Evolutionary conservation across 2,329 filamentous ascomycete species (phyloP).

Genomic region (Fusarium sp.): DNA sequence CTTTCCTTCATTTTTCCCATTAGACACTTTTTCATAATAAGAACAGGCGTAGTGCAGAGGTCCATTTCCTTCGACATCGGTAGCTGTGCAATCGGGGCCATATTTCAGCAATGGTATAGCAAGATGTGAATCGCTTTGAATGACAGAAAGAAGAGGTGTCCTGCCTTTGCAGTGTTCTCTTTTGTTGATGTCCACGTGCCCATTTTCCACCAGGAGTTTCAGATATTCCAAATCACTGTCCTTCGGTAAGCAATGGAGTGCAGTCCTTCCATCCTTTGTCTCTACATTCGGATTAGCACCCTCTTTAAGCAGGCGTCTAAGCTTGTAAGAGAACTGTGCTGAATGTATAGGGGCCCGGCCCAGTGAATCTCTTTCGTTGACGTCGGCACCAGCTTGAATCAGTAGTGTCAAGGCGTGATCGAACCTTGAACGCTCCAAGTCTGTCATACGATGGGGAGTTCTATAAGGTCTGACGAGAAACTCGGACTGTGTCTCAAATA

Average conservation of each 20-base stretch:
- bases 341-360: conserved; percentile 36
- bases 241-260: conserved; percentile 31
- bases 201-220: conserved; percentile 38
- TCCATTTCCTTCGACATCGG: conserved; percentile 36
- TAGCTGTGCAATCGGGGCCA: conserved; percentile 22
- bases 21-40: not conserved
- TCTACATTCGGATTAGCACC: conserved; percentile 39
- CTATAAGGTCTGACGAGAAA: not conserved
- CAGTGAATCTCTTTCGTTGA: conserved; percentile 28
- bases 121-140: not conserved
- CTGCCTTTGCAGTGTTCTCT: conserved; percentile 15
- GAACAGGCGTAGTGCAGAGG: conserved; percentile 30
- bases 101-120: conserved; percentile 32
- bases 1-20: not conserved
- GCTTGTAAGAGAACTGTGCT: conserved; percentile 4
- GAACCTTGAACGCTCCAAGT: not conserved
- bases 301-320: conserved; percentile 34
- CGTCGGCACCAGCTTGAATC: conserved; percentile 38
- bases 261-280: conserved; percentile 14
- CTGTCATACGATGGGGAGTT: not conserved
- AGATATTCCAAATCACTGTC: conserved; percentile 10
- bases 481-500: not conserved
- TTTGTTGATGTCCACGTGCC: conserved; percentile 41
- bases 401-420: conserved; percentile 31
- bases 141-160: conserved; percentile 36